Evolutionary conservation across 2,329 filamentous ascomycete species (phyloP).

Genomic region (Saccharata proteae): DNA sequence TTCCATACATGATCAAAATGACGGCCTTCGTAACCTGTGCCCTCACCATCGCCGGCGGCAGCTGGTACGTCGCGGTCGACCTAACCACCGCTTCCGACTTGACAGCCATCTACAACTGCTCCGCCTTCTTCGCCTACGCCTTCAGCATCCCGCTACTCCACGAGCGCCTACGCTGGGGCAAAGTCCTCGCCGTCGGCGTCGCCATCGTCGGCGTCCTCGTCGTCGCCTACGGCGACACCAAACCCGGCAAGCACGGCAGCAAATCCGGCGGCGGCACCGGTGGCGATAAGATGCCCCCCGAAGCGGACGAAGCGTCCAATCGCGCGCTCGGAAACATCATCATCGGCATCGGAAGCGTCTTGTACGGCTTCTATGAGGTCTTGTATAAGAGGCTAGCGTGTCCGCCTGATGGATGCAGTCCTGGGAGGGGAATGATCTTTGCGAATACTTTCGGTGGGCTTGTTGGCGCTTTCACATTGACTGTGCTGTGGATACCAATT

Average conservation of each 20-base stretch:
- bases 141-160: constrained; percentile 85
- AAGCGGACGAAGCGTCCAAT: constrained; percentile 46
- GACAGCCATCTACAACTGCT: constrained; percentile 98
- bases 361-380: constrained; percentile 96
- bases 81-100: constrained; percentile 86
- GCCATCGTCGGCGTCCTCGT: constrained; percentile 83
- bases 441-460: constrained; percentile 83
- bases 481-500: constrained; percentile 83
- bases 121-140: constrained; percentile 94
- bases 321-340: constrained; percentile 77
- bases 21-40: constrained; percentile 75
- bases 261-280: constrained; percentile 44
- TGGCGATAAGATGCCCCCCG: constrained; percentile 29
- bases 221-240: constrained; percentile 79
- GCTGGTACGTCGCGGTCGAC: constrained; percentile 92
- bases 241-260: constrained; percentile 41
- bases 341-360: constrained; percentile 78
- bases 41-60: constrained; percentile 79
- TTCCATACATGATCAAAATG: constrained; percentile 65
- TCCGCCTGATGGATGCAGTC: constrained; percentile 74
- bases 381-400: constrained; percentile 90
- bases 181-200: constrained; percentile 73
- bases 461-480: constrained; percentile 76
- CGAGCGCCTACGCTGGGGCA: constrained; percentile 73
- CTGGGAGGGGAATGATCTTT: constrained; percentile 88